Evolutionary conservation across 2,329 filamentous ascomycete genomes (phyloP).

Genomic region (Torrubiella hemipterigena): DNA sequence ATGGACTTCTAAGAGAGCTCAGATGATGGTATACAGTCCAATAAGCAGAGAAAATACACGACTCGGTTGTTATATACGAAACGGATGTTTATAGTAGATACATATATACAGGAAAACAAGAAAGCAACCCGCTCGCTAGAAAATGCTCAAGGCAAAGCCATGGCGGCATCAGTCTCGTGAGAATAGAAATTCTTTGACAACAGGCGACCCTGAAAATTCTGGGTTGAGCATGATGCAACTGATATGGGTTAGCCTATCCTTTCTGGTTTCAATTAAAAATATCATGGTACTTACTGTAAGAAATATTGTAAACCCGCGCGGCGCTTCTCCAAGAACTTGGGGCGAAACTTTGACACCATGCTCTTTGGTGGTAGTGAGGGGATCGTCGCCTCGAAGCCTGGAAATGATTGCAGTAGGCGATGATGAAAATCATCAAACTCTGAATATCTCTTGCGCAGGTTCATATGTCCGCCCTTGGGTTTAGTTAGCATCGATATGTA

Average conservation of each 20-base stretch:
- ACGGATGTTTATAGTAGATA: no score
- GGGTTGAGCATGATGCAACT: slow-evolving; percentile 11
- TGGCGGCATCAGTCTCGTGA: slow-evolving; percentile 3
- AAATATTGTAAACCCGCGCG: slow-evolving; percentile 82
- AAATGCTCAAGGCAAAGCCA: no score
- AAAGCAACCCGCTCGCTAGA: no score
- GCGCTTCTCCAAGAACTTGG: slow-evolving; percentile 75
- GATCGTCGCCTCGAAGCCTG: slow-evolving; percentile 71
- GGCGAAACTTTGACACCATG: slow-evolving; percentile 73
- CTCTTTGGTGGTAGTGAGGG: slow-evolving; percentile 88
- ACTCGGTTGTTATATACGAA: no score
- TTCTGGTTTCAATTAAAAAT: background rate
- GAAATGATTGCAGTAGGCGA: slow-evolving; percentile 68
- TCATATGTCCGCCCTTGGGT: slow-evolving; percentile 45
- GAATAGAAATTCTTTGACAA: slow-evolving; percentile 13
- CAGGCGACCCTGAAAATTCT: slow-evolving; percentile 12
- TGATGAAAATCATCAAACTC: slow-evolving; percentile 79
- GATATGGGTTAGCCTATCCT: slow-evolving; percentile 7
- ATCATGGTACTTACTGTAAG: slow-evolving; percentile 62
- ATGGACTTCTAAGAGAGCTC: no score
- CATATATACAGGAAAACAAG: no score
- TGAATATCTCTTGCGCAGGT: slow-evolving; percentile 67
- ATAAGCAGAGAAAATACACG: no score
- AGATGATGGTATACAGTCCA: no score
- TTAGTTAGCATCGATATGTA: background rate